These are phyloP conservation scores for Leucocoprinus leucothites DNA, from an alignment of 768 basidiomycete genomes.

Conservation along the genomic window DNA sequence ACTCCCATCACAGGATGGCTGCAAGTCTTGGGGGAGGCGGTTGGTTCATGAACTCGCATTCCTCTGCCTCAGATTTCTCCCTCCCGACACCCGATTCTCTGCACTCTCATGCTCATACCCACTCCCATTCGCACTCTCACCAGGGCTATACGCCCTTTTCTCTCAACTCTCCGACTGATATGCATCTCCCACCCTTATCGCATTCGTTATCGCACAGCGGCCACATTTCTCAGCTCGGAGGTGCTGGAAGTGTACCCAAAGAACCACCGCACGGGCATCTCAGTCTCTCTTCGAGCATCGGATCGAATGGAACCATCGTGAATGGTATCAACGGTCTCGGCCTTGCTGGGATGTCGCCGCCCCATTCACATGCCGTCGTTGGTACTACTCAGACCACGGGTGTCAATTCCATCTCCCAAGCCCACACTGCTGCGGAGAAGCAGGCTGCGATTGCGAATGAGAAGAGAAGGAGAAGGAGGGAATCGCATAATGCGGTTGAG, in stretches of 20 bases:
- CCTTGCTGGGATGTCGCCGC: too few relatives aligned
- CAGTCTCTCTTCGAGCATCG: conserved; percentile 8
- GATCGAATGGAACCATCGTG: conserved; percentile 13
- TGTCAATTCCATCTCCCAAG: conserved; percentile 2
- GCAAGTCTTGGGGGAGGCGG: conserved; percentile 5
- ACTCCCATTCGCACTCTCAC: conserved; percentile 25
- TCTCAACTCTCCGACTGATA: conserved; percentile 22
- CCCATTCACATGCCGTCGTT: too few relatives aligned
- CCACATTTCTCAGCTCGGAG: conserved; percentile 2
- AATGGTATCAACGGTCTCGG: conserved; percentile 14
- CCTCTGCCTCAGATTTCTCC: conserved; percentile 7
- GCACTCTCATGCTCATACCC: conserved; percentile 26
- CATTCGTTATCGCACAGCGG: conserved; percentile 4
- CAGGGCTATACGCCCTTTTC: conserved; percentile 27
- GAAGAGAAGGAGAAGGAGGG: conserved; percentile 76
- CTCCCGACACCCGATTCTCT: conserved; percentile 23
- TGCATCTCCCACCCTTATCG: conserved; percentile 11
- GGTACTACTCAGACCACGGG: too few relatives aligned
- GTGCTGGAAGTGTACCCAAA: conserved; percentile 7
- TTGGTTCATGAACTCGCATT: conserved; percentile 12
- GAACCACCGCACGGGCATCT: conserved; percentile 9
- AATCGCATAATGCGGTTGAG: conserved; percentile 93
- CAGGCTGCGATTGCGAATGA: conserved; percentile 69
- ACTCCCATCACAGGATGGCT: conserved; percentile 8
- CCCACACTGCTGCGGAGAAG: conserved; percentile 31